Percentiles rank a stretch among this genome's conserved stretches.
Evolutionary conservation across 2,329 filamentous ascomycete species (phyloP).

Genomic region (Pseudogymnoascus sp.): DNA sequence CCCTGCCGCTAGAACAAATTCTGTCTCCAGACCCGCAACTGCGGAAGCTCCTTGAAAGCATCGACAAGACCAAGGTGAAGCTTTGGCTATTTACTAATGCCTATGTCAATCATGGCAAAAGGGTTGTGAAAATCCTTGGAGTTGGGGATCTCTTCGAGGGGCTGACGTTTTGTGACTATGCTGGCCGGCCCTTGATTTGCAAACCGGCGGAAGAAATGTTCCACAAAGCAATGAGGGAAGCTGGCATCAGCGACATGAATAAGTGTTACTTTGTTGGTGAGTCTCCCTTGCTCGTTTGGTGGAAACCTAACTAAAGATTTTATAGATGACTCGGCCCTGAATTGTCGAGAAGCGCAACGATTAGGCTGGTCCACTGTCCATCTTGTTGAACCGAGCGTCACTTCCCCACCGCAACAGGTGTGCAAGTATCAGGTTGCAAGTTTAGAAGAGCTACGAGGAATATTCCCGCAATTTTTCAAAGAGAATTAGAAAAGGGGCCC

Average conservation of each 20-base stretch:
- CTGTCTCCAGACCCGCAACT: slow-evolving; percentile 72
- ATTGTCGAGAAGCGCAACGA: slow-evolving; percentile 67
- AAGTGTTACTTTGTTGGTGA: slow-evolving; percentile 90
- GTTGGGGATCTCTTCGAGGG: slow-evolving; percentile 90
- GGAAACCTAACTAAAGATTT: not conserved
- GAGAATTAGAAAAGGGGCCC: not conserved
- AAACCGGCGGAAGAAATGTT: slow-evolving; percentile 83
- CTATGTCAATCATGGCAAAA: slow-evolving; percentile 76
- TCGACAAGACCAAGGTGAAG: slow-evolving; percentile 76
- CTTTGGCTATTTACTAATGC: slow-evolving; percentile 96
- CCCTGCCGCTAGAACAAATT: slow-evolving; percentile 75
- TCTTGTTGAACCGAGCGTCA: slow-evolving; percentile 68
- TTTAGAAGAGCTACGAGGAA: slow-evolving; percentile 63
- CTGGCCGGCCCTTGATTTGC: slow-evolving; percentile 63
- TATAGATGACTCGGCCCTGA: slow-evolving; percentile 76
- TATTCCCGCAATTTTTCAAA: slow-evolving; percentile 86
- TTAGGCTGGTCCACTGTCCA: slow-evolving; percentile 84
- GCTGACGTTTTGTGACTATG: slow-evolving; percentile 91
- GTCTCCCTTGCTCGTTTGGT: slow-evolving; percentile 29
- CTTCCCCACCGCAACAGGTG: slow-evolving; percentile 53
- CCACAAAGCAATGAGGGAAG: slow-evolving; percentile 79
- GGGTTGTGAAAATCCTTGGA: slow-evolving; percentile 72
- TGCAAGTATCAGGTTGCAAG: slow-evolving; percentile 68
- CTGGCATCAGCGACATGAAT: slow-evolving; percentile 56
- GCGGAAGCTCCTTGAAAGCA: slow-evolving; percentile 66